Evolutionary conservation across 768 basidiomycete species (phyloP), one percentile per base, ranked within the genome.

Genomic region (Tylopilus cervinicoccineus): DNA sequence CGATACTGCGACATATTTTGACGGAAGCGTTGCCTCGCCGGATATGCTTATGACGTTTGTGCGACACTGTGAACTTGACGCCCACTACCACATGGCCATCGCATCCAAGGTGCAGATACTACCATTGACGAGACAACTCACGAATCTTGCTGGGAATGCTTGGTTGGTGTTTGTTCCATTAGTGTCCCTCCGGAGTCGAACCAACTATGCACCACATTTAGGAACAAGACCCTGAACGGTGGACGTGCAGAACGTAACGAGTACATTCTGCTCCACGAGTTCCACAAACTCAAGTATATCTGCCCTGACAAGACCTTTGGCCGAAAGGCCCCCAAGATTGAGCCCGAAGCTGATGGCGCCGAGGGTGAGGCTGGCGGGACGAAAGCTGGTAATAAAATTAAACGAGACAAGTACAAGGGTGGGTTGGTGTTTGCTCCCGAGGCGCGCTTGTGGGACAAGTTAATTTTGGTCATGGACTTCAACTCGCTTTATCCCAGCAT

Each of bases 381-480:
- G 28, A 83, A 83, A 58, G 65, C 74, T 4, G 69, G 71, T 26
- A 90, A 90, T 26, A 90, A 90, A 59, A 72, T 74, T 36, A 90
- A 86, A 62, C 81, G 83, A 43, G 95, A 97, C 70, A 98, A 97
- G 70, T 99, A 92, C 74, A 96, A 98, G 70, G 96, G 96, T 65
- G 96, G 96, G 68, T 77, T 98, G 44, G 96, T 99, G 17, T 93
- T 99, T 55, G 91, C 96, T 50, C 96, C 96, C 2, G 94, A 96
- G 71, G 77, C 90, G 45, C 92, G 94, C 11, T 73, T 99, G 33
- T 98, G 92, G 90, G 96, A 98, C 73, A 94, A 85, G 59, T 96
- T 77, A 63, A 88, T 98, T 68, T 78, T 99, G 16, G 96, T 99
- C 68, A 99, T 99, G 96, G 96, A 99, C 68, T 99, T 98, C 83